A percentile compares a stretch with the other conserved stretches of the same genome.
Conservation (phyloP, 371 early-diverging fungal species). For the Saksenaea oblongispora region DNA sequence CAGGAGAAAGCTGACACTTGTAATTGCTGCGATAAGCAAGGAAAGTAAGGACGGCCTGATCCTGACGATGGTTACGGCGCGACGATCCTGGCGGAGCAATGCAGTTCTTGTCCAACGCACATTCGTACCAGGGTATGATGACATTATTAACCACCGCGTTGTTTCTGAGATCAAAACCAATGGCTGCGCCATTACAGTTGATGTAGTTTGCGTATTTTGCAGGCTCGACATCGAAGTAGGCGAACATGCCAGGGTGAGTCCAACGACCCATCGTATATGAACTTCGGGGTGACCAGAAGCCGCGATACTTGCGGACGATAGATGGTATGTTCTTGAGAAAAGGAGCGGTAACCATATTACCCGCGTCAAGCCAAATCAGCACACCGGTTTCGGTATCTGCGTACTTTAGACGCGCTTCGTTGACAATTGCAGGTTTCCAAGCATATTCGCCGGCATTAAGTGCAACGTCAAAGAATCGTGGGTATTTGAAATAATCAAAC, state of each 20-base stretch:
- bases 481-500: constrained; percentile 43
- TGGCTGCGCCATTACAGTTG: constrained; percentile 61
- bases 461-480: constrained; percentile 44
- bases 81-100: constrained; percentile 59
- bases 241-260: constrained; percentile 54
- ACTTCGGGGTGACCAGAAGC: constrained; percentile 55
- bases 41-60: constrained; percentile 59
- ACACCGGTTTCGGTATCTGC: constrained; percentile 30
- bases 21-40: constrained; percentile 34
- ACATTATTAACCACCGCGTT: constrained; percentile 36
- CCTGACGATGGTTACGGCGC: constrained; percentile 58
- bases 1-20: constrained; percentile 19
- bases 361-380: constrained; percentile 58
- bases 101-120: constrained; percentile 51
- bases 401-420: constrained; percentile 45
- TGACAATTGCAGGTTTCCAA: constrained; percentile 58
- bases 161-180: constrained; percentile 51
- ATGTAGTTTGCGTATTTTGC: constrained; percentile 32
- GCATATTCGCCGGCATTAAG: constrained; percentile 46
- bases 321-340: constrained; percentile 41
- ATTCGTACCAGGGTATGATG: constrained; percentile 52
- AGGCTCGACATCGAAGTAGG: constrained; percentile 41
- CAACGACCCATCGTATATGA: constrained; percentile 38
- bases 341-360: constrained; percentile 46
- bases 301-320: constrained; percentile 28